Conservation (phyloP, 73 alveolate species). For the Breviolum minutum region DNA sequence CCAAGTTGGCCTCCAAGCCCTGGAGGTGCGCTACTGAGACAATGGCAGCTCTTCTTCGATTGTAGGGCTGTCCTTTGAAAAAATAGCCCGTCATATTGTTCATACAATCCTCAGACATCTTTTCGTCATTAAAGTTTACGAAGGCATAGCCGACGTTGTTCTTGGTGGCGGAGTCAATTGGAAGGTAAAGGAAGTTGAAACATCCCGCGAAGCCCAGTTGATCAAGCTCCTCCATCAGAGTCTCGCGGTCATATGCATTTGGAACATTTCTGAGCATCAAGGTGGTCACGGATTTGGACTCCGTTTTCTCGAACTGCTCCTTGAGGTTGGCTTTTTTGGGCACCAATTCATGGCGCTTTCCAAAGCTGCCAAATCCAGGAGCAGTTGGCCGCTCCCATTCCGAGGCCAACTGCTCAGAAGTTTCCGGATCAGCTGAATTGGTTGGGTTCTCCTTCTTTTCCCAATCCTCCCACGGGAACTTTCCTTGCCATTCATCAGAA, state of each 20-base stretch:
- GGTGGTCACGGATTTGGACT: slow-evolving; percentile 44
- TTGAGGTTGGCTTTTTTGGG: slow-evolving; percentile 65
- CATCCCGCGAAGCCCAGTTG: slow-evolving; percentile 51
- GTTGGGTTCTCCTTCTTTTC: not conserved
- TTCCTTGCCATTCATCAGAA: not conserved
- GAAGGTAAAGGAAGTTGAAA: slow-evolving; percentile 70
- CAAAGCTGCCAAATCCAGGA: not conserved
- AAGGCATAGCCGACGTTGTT: slow-evolving; percentile 91
- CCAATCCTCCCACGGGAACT: slow-evolving; percentile 1
- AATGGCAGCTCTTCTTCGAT: slow-evolving; percentile 75
- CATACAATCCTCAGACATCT: slow-evolving; percentile 36
- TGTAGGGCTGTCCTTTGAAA: slow-evolving; percentile 86
- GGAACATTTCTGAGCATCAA: slow-evolving; percentile 84
- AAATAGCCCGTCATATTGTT: slow-evolving; percentile 54
- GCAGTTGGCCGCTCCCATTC: slow-evolving; percentile 6
- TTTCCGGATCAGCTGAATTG: not conserved
- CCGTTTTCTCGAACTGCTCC: slow-evolving; percentile 77
- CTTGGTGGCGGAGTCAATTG: slow-evolving; percentile 82
- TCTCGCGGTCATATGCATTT: slow-evolving; percentile 73
- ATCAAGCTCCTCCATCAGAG: slow-evolving; percentile 68
- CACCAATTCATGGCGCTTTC: slow-evolving; percentile 53
- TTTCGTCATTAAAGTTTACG: slow-evolving; percentile 50
- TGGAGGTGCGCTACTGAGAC: slow-evolving; percentile 88
- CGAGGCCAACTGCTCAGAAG: slow-evolving; percentile 5
- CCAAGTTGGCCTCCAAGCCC: slow-evolving; percentile 62